phyloP scores from a whole-genome alignment of 2,329 filamentous ascomycete genomes.

The Pleurostoma richardsiae region DNA sequence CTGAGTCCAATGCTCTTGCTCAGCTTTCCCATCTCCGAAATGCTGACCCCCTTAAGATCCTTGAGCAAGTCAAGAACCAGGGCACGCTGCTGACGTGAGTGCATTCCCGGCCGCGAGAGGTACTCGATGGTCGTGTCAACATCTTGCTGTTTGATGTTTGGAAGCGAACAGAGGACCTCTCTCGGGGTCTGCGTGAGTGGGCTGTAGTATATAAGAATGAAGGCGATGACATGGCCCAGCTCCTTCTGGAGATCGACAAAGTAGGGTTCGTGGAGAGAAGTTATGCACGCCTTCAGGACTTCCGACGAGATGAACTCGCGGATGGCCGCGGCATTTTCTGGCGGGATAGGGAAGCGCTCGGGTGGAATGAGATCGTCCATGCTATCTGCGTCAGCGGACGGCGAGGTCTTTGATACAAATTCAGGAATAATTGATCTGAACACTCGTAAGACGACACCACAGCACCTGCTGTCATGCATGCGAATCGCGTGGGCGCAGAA shows the following conservation, averaged over 20 bases:
- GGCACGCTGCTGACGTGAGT: constrained; percentile 72
- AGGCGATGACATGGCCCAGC: constrained; percentile 79
- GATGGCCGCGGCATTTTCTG: constrained; percentile 59
- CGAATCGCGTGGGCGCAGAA: constrained; percentile 89
- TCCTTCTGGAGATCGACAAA: constrained; percentile 97
- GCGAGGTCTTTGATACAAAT: constrained; percentile 39
- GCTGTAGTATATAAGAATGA: constrained; percentile 75
- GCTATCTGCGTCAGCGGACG: constrained; percentile 16
- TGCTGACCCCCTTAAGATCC: constrained; percentile 82
- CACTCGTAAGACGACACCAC: constrained; percentile 78
- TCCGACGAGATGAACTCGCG: constrained; percentile 87
- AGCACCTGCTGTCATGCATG: constrained; percentile 86
- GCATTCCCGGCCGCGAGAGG: constrained; percentile 51
- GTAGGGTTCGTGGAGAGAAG: constrained; percentile 88
- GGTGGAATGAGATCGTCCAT: not conserved
- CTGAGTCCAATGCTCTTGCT: constrained; percentile 41
- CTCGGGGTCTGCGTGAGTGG: constrained; percentile 65
- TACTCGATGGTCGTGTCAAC: constrained; percentile 61
- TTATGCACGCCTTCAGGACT: constrained; percentile 84
- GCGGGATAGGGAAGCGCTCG: constrained; percentile 41
- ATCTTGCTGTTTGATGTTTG: constrained; percentile 65
- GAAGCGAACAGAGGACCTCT: constrained; percentile 72
- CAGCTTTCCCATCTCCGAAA: constrained; percentile 89
- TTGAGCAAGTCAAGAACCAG: constrained; percentile 81
- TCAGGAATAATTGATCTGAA: constrained; percentile 80